These are phyloP conservation scores for Suhomyces ambrosiae DNA, from an alignment of 1,139 yeast genomes.

Conservation along the genomic window DNA sequence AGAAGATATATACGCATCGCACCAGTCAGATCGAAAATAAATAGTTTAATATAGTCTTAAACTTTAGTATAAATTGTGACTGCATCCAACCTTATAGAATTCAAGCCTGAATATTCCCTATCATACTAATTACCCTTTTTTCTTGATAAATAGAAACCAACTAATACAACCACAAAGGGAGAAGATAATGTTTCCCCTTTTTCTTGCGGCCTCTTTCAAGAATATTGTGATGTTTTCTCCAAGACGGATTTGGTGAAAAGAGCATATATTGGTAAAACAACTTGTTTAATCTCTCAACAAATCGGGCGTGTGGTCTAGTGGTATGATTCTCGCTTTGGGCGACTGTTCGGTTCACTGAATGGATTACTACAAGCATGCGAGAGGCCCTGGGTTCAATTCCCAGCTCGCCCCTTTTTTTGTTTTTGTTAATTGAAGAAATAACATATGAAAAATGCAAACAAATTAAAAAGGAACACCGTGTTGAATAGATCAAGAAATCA, in stretches of 20 bases:
- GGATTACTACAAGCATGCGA: conserved; percentile 21
- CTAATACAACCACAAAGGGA: too few species aligned
- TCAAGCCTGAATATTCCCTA: too few species aligned
- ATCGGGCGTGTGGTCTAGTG: conserved; percentile 25
- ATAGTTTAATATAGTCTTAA: not conserved
- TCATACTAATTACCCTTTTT: too few species aligned
- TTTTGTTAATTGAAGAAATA: conserved; percentile 2
- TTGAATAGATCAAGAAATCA: not conserved
- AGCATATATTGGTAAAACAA: too few species aligned
- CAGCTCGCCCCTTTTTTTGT: conserved; percentile 24
- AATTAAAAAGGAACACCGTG: too few species aligned
- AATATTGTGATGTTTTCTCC: too few species aligned
- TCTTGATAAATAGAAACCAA: not conserved
- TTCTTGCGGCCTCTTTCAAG: too few species aligned
- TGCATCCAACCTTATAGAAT: too few species aligned
- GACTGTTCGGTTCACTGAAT: conserved; percentile 11
- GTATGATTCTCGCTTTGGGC: conserved; percentile 26
- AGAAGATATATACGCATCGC: conserved; percentile 37
- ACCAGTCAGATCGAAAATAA: conserved; percentile 5
- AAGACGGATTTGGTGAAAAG: too few species aligned
- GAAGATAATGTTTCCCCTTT: too few species aligned
- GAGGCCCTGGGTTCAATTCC: conserved; percentile 31
- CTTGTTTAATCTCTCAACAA: conserved; percentile 1
- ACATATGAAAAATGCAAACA: too few species aligned
- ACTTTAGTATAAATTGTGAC: not conserved